Base-by-base conservation (phyloP, 106 monocot species). In the Triglochin maritima region DNA sequence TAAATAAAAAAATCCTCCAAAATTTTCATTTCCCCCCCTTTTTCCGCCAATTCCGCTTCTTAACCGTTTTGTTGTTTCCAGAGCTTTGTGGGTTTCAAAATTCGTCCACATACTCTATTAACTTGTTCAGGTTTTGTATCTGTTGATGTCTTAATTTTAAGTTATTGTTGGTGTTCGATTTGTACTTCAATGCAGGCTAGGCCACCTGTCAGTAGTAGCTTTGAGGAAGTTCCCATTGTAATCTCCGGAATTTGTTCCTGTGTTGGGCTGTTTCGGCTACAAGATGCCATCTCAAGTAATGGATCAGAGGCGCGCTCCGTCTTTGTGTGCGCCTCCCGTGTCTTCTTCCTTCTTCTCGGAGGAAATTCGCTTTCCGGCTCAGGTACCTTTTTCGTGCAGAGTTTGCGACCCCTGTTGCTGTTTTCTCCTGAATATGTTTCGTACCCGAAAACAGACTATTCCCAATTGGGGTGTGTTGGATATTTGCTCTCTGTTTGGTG, bases 201-300 rank as follows among this genome's bases (percentile, higher is more conserved):
- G 11, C 0, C 6, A 55, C 55, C 29, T 29, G 55, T 12, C 13
- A n/a, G 55, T 9, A 10, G 11, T 3, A 55, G 13, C 3, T 9
- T n/a, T 4, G 3, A 3, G 55, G 10, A n/a, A 55, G 8, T 55
- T 55, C 55, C 13, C 3, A n/a, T 9, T 55, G 3, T 12, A 10
- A 55, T 12, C 10, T 9, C 8, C 55, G 55, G 55, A 55, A n/a
- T 44, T 62, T 62, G 13, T 12, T 11, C 46, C 6, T 3, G 4
- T 47, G n/a, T n/a, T 49, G 14, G n/a, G 1, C 3, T 55, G 14
- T 10, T 56, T 57, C 11, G 13, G 47, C 55, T 42, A 65, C 54
- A 76, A 50, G 57, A 81, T 76, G 81, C 81, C 76, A 68, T 81
- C 72, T 14, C 68, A 76, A 49, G 13, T 72, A 43, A 70, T 81